Evolutionary conservation across 2,329 filamentous ascomycete genomes (phyloP).

Genomic region (Cladophialophora yegresii): DNA sequence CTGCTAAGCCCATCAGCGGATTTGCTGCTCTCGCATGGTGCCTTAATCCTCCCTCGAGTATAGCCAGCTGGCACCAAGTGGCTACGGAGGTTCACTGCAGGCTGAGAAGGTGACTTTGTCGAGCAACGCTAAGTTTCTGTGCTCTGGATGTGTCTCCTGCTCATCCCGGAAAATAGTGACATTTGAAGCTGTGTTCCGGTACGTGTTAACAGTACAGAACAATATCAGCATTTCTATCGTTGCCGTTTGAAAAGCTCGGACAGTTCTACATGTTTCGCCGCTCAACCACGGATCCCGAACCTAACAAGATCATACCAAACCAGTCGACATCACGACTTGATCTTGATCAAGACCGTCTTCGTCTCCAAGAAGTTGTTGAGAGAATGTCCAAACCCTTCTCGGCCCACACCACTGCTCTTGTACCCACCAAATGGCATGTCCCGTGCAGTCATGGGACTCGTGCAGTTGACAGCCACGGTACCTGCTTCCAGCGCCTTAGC

Average conservation of each 20-base stretch:
- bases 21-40: not conserved
- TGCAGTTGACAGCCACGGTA: slow-evolving; percentile 49
- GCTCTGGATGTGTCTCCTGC: not conserved
- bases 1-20: not conserved
- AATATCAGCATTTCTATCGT: not conserved
- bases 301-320: not conserved
- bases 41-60: not conserved
- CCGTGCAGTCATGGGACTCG: slow-evolving; percentile 40
- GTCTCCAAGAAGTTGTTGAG: slow-evolving; percentile 62
- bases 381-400: slow-evolving; percentile 70
- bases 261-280: not conserved
- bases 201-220: not conserved
- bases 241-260: not conserved
- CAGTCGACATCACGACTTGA: slow-evolving; percentile 9
- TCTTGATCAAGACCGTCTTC: slow-evolving; percentile 55
- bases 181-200: not conserved
- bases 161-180: not conserved
- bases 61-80: not conserved
- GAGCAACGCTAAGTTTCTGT: not conserved
- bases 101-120: not conserved
- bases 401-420: slow-evolving; percentile 76
- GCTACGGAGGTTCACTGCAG: not conserved
- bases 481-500: slow-evolving; percentile 35
- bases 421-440: slow-evolving; percentile 67
- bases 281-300: not conserved